Percentiles rank a stretch among this genome's conserved stretches.
Evolutionary conservation across 768 basidiomycete species (phyloP).

Genomic region (Termitomyces sp.): DNA sequence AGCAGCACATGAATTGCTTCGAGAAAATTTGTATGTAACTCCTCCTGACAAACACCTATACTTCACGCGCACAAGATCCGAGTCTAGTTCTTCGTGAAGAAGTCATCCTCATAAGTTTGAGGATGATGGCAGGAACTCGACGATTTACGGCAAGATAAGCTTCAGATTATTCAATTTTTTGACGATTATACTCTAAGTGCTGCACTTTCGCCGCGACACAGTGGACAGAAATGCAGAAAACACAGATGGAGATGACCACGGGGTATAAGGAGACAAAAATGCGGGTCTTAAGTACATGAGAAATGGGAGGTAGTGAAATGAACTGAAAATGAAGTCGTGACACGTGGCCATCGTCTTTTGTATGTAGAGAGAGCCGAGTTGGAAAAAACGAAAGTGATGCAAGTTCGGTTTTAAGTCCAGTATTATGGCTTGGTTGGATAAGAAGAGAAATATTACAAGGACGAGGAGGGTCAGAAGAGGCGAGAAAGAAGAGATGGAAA

Average conservation of each 20-base stretch:
- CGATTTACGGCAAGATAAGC: background rate
- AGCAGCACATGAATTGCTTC: too few species aligned
- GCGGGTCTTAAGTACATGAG: background rate
- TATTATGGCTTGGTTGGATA: background rate
- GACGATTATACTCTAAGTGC: background rate
- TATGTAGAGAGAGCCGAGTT: background rate
- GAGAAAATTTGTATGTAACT: too few species aligned
- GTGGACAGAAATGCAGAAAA: background rate
- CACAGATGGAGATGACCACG: background rate
- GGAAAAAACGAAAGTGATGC: background rate
- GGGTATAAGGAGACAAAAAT: background rate
- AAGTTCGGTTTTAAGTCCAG: background rate
- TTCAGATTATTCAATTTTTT: background rate
- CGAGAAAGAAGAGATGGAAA: background rate
- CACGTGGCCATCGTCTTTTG: background rate
- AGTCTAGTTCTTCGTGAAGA: too few species aligned
- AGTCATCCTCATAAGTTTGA: background rate
- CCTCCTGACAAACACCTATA: too few species aligned
- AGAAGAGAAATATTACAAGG: background rate
- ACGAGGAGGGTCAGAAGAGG: background rate
- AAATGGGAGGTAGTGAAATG: background rate
- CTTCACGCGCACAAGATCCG: too few species aligned
- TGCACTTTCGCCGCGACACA: background rate
- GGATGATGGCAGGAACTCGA: background rate
- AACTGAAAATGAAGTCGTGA: background rate